These are phyloP conservation scores for Penicillium waksmanii DNA, from an alignment of 495 filamentous ascomycete species.

Conservation along the genomic window DNA sequence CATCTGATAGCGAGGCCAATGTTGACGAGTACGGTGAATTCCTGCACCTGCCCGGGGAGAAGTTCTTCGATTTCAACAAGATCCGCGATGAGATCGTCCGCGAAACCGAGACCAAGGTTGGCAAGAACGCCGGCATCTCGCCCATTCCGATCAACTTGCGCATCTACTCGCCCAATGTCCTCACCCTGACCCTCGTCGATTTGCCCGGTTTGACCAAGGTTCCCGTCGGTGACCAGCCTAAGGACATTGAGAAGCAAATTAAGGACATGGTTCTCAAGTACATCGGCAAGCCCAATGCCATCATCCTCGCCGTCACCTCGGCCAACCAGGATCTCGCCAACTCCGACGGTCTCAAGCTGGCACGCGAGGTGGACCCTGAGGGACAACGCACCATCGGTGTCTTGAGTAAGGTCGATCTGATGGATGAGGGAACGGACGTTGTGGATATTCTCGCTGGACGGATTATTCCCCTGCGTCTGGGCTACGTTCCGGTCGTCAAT, in stretches of 20 bases:
- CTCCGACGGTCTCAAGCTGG: slow-evolving; percentile 95
- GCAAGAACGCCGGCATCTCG: slow-evolving; percentile 94
- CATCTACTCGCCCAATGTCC: slow-evolving; percentile 97
- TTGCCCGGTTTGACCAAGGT: slow-evolving; percentile 97
- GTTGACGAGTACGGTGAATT: slow-evolving; percentile 98
- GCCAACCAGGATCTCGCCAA: slow-evolving; percentile 98
- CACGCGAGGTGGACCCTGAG: slow-evolving; percentile 96
- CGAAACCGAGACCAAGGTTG: slow-evolving; percentile 96
- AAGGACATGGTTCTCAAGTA: slow-evolving; percentile 98
- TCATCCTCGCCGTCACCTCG: slow-evolving; percentile 93
- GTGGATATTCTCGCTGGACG: slow-evolving; percentile 98
- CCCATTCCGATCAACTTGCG: slow-evolving; percentile 94
- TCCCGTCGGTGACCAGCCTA: slow-evolving; percentile 96
- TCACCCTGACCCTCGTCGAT: slow-evolving; percentile 97
- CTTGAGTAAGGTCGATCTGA: slow-evolving; percentile 97
- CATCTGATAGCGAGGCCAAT: slow-evolving; percentile 84
- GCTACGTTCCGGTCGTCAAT: slow-evolving; percentile 99
- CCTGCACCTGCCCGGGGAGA: slow-evolving; percentile 95
- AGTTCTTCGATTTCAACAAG: slow-evolving; percentile 99
- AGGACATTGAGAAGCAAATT: slow-evolving; percentile 98
- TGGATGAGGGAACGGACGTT: slow-evolving; percentile 99
- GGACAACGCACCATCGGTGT: slow-evolving; percentile 99
- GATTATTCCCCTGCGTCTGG: slow-evolving; percentile 93
- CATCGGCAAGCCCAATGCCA: slow-evolving; percentile 96
- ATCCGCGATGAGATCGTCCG: slow-evolving; percentile 97